Evolutionary conservation across 169 alveolate species (phyloP).

Genomic region (Plasmodium knowlesi): DNA sequence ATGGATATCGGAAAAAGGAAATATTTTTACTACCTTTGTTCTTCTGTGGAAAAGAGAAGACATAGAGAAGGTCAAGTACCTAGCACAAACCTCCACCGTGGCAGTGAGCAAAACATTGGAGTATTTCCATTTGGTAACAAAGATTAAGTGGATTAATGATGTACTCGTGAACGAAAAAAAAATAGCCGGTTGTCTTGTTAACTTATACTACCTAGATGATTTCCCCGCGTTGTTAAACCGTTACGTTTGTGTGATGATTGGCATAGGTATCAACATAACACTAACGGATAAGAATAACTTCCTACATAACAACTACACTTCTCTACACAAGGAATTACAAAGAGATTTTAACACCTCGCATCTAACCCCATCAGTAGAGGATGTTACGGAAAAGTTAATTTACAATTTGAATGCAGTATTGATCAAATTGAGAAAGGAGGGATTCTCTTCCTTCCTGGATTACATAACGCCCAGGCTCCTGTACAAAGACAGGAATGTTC

Average conservation of each 20-base stretch:
- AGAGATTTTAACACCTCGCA: background rate
- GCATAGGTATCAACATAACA: constrained; percentile 42
- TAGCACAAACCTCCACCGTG: constrained; percentile 77
- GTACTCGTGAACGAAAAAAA: constrained; percentile 75
- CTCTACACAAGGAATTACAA: constrained; percentile 21
- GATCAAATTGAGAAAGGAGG: background rate
- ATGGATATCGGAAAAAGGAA: constrained; percentile 78
- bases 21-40: constrained; percentile 72
- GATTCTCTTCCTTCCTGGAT: constrained; percentile 26
- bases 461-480: constrained; percentile 30
- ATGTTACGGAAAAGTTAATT: constrained; percentile 19
- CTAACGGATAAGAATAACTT: constrained; percentile 11
- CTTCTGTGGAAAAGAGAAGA: constrained; percentile 75
- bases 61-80: constrained; percentile 40
- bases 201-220: constrained; percentile 9
- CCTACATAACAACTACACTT: constrained; percentile 33
- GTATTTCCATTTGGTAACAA: constrained; percentile 60
- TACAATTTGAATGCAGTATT: background rate
- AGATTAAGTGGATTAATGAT: constrained; percentile 82
- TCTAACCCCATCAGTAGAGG: constrained; percentile 30
- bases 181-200: constrained; percentile 76
- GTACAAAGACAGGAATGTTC: constrained; percentile 28
- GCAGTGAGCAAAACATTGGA: constrained; percentile 77
- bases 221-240: background rate
- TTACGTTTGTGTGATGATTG: constrained; percentile 34